These are phyloP conservation scores for Porphyrellus cyaneotinctus DNA, from an alignment of 768 basidiomycete genomes.

Conservation along the genomic window DNA sequence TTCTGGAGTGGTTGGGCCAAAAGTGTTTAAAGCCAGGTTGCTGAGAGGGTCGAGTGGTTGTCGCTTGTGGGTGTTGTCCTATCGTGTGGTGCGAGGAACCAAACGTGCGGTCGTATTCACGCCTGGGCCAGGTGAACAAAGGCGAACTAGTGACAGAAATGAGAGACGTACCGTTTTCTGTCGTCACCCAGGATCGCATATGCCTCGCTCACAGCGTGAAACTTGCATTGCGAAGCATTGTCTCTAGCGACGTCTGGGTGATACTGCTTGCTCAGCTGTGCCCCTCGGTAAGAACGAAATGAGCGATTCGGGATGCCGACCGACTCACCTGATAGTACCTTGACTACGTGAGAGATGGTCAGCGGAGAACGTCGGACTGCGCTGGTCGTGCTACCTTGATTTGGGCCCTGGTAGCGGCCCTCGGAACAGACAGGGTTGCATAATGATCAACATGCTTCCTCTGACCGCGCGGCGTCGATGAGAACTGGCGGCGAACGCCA, in stretches of 20 bases:
- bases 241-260: conserved; percentile 46
- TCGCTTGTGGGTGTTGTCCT: conserved; percentile 30
- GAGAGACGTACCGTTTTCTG: conserved; percentile 36
- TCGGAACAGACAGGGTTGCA: conserved; percentile 24
- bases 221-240: conserved; percentile 35
- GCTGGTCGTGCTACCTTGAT: conserved; percentile 24
- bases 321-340: conserved; percentile 29
- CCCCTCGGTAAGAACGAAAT: background rate
- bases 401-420: conserved; percentile 30
- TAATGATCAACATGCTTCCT: conserved; percentile 26
- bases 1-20: conserved; percentile 26
- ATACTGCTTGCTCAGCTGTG: conserved; percentile 44
- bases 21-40: conserved; percentile 24
- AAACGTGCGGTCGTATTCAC: conserved; percentile 30
- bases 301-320: background rate
- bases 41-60: conserved; percentile 24
- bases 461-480: conserved; percentile 12
- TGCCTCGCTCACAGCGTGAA: conserved; percentile 45
- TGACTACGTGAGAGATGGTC: conserved; percentile 12
- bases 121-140: conserved; percentile 13
- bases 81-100: conserved; percentile 9
- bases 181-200: conserved; percentile 44
- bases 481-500: conserved; percentile 15
- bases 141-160: background rate
- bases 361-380: background rate